Percentiles rank a stretch among this genome's conserved stretches.
These are phyloP conservation scores for Lyophyllum decastes DNA, from an alignment of 768 basidiomycete species.

Conservation along the genomic window DNA sequence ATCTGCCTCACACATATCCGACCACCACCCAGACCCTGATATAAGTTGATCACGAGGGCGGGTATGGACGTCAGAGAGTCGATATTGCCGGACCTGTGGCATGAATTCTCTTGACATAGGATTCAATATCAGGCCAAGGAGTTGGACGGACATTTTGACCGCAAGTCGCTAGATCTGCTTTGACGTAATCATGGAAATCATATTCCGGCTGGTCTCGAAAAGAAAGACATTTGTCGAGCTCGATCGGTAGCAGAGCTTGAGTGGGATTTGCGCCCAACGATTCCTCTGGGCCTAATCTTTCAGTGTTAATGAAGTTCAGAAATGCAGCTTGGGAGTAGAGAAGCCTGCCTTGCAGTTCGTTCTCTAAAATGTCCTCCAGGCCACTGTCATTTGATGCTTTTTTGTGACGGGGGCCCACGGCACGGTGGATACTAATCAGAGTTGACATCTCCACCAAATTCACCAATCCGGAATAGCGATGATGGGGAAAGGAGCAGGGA, in stretches of 20 bases:
- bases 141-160: constrained; percentile 1
- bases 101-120: not conserved
- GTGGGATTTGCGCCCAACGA: not conserved
- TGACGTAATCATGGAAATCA: constrained; percentile 2
- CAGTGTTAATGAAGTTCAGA: not conserved
- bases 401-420: not conserved
- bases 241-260: not conserved
- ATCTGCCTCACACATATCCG: constrained; percentile 2
- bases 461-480: too few relatives aligned
- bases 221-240: constrained; percentile 7
- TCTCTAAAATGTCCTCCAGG: not conserved
- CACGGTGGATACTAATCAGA: constrained; percentile 16
- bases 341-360: not conserved
- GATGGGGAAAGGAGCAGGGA: too few relatives aligned
- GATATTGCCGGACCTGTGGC: constrained; percentile 8
- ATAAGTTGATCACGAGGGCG: not conserved
- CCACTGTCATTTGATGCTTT: not conserved
- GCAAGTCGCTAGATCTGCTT: not conserved
- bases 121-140: too few relatives aligned
- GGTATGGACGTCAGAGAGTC: constrained; percentile 5
- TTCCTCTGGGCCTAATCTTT: not conserved
- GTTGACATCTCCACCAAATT: constrained; percentile 11
- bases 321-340: not conserved
- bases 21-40: constrained; percentile 10
- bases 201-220: constrained; percentile 9